Evolutionary conservation across 1,284 basidiomycete genomes (phyloP).

Genomic region (Mycosarcoma mackinlayi): DNA sequence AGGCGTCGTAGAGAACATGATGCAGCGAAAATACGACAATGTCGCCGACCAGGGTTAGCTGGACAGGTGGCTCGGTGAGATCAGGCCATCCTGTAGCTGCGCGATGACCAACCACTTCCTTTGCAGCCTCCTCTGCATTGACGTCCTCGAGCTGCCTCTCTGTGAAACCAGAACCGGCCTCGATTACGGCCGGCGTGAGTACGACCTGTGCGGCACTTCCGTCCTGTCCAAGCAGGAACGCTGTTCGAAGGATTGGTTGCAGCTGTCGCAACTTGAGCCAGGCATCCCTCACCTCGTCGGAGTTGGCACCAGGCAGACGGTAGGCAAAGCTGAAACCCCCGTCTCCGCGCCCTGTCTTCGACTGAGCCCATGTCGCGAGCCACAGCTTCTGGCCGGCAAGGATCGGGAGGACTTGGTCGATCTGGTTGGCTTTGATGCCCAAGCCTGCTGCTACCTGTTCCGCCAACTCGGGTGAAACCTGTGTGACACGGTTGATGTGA

Average conservation of each 20-base stretch:
- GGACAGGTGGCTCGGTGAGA: constrained; percentile 22
- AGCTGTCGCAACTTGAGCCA: constrained; percentile 48
- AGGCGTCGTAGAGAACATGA: constrained; percentile 65
- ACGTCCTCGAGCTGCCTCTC: constrained; percentile 5
- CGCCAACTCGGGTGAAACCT: constrained; percentile 7
- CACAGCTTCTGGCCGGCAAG: constrained; percentile 56
- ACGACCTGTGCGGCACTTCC: constrained; percentile 45
- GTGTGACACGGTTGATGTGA: not conserved
- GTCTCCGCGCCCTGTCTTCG: constrained; percentile 8
- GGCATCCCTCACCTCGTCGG: constrained; percentile 19
- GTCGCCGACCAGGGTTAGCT: constrained; percentile 36
- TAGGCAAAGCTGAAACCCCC: constrained; percentile 57
- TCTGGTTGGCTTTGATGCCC: constrained; percentile 11
- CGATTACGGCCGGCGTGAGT: constrained; percentile 2
- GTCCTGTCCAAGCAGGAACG: constrained; percentile 34
- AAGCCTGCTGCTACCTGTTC: constrained; percentile 20
- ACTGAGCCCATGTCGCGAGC: constrained; percentile 42
- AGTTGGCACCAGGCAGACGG: constrained; percentile 18
- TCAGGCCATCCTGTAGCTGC: constrained; percentile 31
- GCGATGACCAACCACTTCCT: constrained; percentile 11
- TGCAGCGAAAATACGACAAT: constrained; percentile 57
- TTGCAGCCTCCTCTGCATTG: constrained; percentile 3
- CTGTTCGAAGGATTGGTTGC: constrained; percentile 57
- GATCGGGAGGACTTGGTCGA: constrained; percentile 52
- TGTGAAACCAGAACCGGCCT: constrained; percentile 3